Evolutionary conservation across 1,284 basidiomycete genomes (phyloP).

Genomic region (Dichomitus squalens): DNA sequence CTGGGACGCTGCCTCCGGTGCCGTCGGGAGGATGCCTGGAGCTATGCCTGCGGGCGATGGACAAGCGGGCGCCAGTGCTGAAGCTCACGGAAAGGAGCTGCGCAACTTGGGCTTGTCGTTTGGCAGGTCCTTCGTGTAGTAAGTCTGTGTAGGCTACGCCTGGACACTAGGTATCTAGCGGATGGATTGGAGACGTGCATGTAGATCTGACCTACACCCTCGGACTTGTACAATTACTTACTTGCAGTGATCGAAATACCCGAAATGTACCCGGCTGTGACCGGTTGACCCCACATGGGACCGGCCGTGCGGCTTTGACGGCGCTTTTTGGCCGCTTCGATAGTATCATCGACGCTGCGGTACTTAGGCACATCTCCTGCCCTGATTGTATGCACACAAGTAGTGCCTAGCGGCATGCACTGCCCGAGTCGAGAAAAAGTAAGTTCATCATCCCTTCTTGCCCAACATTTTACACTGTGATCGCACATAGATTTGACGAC

Average conservation of each 20-base stretch:
- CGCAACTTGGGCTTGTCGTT: conserved; percentile 25
- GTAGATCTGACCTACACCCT: too few relatives aligned
- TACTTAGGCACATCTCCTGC: too few relatives aligned
- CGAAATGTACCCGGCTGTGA: too few relatives aligned
- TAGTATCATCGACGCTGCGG: too few relatives aligned
- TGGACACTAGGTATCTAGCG: not conserved
- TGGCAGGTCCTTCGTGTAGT: conserved; percentile 31
- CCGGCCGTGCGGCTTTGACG: too few relatives aligned
- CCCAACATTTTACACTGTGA: too few relatives aligned
- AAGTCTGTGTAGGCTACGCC: not conserved
- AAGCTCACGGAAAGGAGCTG: conserved; percentile 22
- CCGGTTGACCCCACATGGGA: too few relatives aligned
- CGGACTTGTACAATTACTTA: not conserved
- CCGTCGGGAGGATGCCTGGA: conserved; percentile 27
- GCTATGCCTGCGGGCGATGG: conserved; percentile 22
- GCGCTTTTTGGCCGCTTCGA: too few relatives aligned
- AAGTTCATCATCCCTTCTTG: not conserved
- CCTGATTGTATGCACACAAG: too few relatives aligned
- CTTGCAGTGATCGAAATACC: not conserved
- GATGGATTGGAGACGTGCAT: not conserved
- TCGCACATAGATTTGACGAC: too few relatives aligned
- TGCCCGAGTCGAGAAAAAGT: not conserved
- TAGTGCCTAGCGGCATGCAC: not conserved
- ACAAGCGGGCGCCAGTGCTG: conserved; percentile 2
- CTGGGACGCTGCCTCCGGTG: conserved; percentile 22